A percentile compares a stretch with the other conserved stretches of the same genome.
phyloP scores from a whole-genome alignment of 345 rosid species.

The Citrus inodora region DNA sequence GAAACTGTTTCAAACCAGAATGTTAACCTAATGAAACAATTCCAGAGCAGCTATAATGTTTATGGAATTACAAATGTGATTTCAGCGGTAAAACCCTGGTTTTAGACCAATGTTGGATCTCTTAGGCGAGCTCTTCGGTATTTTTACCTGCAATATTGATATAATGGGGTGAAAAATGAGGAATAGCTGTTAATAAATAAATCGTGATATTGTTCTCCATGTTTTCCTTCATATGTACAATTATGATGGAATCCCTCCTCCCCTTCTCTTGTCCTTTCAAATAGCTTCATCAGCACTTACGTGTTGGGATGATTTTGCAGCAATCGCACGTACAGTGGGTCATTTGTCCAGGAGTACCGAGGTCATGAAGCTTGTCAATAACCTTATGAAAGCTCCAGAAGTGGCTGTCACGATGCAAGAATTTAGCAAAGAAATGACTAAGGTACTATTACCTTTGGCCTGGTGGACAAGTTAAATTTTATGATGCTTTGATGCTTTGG shows the following conservation, averaged over 20 bases:
- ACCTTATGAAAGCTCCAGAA: constrained; percentile 55
- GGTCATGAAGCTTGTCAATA: constrained; percentile 51
- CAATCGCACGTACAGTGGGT: constrained; percentile 48
- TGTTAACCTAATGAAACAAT: background rate
- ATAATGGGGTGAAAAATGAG: background rate
- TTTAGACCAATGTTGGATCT: background rate
- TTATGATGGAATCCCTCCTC: background rate
- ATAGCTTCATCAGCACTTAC: background rate
- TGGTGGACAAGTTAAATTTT: background rate
- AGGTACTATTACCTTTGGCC: constrained; percentile 24
- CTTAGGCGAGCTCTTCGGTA: background rate
- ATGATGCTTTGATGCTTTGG: background rate
- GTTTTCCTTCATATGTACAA: background rate
- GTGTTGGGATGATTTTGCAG: constrained; percentile 18
- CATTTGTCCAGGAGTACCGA: constrained; percentile 50
- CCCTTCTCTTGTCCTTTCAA: background rate
- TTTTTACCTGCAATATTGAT: background rate
- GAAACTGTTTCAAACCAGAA: background rate
- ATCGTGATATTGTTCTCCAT: background rate
- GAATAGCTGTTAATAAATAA: background rate
- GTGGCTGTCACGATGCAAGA: constrained; percentile 51
- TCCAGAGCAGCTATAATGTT: background rate
- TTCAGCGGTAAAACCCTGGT: background rate
- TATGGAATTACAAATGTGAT: too few species aligned
- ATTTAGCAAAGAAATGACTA: constrained; percentile 50